phyloP scores from a whole-genome alignment of 1,284 basidiomycete genomes.

The Neonothopanus nambi region DNA sequence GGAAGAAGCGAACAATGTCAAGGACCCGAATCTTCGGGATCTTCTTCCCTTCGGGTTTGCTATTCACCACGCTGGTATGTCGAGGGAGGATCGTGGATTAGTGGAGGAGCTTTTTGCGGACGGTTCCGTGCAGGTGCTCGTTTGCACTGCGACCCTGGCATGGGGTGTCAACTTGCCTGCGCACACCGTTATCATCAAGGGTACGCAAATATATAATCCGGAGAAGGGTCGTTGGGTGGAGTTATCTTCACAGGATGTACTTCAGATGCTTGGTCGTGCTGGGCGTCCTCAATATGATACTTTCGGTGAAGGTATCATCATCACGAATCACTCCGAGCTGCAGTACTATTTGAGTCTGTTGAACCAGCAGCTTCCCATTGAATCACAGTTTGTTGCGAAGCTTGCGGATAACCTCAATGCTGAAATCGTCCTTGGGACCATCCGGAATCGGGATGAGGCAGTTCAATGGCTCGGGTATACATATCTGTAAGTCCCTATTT shows the following conservation, averaged over 20 bases:
- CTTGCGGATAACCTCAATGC: slow-evolving; percentile 97
- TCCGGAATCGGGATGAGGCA: slow-evolving; percentile 95
- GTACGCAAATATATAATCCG: slow-evolving; percentile 98
- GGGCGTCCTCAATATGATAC: slow-evolving; percentile 98
- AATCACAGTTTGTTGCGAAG: slow-evolving; percentile 92
- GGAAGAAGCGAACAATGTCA: slow-evolving; percentile 83
- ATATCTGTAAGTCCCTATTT: slow-evolving; percentile 69
- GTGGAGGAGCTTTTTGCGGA: slow-evolving; percentile 97
- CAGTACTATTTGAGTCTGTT: slow-evolving; percentile 95
- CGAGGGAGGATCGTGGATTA: slow-evolving; percentile 87
- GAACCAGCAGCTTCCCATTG: slow-evolving; percentile 97
- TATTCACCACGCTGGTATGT: slow-evolving; percentile 99
- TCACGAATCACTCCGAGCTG: slow-evolving; percentile 95
- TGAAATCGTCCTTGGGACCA: slow-evolving; percentile 95
- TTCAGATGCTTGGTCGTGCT: slow-evolving; percentile 98
- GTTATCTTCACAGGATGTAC: slow-evolving; percentile 92
- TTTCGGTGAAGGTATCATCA: slow-evolving; percentile 97
- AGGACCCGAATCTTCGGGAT: slow-evolving; percentile 86
- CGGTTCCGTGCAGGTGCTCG: slow-evolving; percentile 91
- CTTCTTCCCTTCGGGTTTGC: slow-evolving; percentile 96
- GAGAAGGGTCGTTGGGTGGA: slow-evolving; percentile 99
- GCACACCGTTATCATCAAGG: slow-evolving; percentile 99
- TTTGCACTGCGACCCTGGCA: slow-evolving; percentile 96
- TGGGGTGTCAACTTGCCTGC: slow-evolving; percentile 99
- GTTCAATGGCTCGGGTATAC: slow-evolving; percentile 98